A percentile compares a stretch with the other conserved stretches of the same genome.
Conservation (phyloP, 2,329 filamentous ascomycete genomes). For the Cladophialophora immunda region DNA sequence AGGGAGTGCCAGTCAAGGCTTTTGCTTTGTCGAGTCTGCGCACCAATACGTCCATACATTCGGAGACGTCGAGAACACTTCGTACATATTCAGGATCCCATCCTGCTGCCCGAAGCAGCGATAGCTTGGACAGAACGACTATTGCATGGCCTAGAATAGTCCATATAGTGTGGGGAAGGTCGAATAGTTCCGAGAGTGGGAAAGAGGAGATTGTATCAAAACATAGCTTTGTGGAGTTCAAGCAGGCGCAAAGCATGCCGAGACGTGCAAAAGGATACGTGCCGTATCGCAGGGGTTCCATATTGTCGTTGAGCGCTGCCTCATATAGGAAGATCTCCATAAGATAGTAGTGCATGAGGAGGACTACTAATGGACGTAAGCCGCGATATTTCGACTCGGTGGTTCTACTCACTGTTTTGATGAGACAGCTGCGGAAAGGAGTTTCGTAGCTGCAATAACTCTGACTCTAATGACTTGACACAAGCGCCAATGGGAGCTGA, state of each 20-base stretch:
- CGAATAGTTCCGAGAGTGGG: conserved; percentile 54
- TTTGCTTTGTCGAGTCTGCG: conserved; percentile 39
- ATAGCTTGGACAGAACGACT: conserved; percentile 41
- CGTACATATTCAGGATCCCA: conserved; percentile 42
- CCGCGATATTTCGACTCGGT: no score
- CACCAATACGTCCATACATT: conserved; percentile 31
- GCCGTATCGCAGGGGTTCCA: conserved; percentile 51
- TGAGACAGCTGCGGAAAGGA: conserved; percentile 25
- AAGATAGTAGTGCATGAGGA: conserved; percentile 41
- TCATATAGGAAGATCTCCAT: conserved; percentile 43
- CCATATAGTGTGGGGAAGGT: conserved; percentile 57
- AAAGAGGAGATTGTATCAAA: conserved; percentile 61
- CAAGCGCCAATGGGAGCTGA: conserved; percentile 40
- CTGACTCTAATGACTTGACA: conserved; percentile 55
- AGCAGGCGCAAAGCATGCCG: conserved; percentile 61
- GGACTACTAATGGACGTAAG: no score
- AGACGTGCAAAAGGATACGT: conserved; percentile 52
- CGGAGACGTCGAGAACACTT: conserved; percentile 38
- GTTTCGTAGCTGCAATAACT: conserved; percentile 46
- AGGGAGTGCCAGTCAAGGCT: no score
- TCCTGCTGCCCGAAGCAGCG: conserved; percentile 36
- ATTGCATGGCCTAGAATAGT: conserved; percentile 60
- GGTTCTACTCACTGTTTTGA: conserved; percentile 20
- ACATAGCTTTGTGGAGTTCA: conserved; percentile 58
- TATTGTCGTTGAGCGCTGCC: conserved; percentile 44